phyloP scores from a whole-genome alignment of 2,329 filamentous ascomycete genomes.

The Sporothrix pallida region DNA sequence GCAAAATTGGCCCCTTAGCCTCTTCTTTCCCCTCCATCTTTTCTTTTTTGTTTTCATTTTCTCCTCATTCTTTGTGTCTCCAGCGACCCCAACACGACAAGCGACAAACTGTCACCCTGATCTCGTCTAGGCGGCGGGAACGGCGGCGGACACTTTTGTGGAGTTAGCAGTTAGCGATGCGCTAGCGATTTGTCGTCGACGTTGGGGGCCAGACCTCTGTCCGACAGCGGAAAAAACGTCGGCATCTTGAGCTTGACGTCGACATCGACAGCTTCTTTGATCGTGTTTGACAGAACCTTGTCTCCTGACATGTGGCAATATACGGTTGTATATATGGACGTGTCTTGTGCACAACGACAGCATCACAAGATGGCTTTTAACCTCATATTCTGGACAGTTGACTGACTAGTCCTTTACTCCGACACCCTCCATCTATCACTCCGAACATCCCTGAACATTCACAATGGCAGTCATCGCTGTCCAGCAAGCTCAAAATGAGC shows the following conservation, averaged over 20 bases:
- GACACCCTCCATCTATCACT: neutral
- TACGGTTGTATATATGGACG: slow-evolving; percentile 2
- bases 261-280: neutral
- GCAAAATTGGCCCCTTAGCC: neutral
- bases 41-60: neutral
- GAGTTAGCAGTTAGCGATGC: neutral
- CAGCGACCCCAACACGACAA: neutral
- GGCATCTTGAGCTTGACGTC: neutral
- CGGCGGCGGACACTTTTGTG: neutral
- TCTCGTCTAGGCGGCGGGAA: neutral
- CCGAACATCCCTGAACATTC: neutral
- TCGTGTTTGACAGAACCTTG: neutral
- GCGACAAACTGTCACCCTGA: too few species aligned
- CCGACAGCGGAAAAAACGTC: slow-evolving; percentile 4
- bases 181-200: neutral
- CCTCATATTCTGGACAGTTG: neutral
- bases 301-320: neutral
- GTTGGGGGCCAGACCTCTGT: neutral
- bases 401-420: neutral
- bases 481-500: neutral
- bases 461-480: slow-evolving; percentile 20
- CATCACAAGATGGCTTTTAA: neutral
- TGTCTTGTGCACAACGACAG: neutral
- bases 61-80: neutral
- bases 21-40: neutral